Conservation (phyloP, 371 early-diverging fungal genomes). For the Apophysomyces variabilis region DNA sequence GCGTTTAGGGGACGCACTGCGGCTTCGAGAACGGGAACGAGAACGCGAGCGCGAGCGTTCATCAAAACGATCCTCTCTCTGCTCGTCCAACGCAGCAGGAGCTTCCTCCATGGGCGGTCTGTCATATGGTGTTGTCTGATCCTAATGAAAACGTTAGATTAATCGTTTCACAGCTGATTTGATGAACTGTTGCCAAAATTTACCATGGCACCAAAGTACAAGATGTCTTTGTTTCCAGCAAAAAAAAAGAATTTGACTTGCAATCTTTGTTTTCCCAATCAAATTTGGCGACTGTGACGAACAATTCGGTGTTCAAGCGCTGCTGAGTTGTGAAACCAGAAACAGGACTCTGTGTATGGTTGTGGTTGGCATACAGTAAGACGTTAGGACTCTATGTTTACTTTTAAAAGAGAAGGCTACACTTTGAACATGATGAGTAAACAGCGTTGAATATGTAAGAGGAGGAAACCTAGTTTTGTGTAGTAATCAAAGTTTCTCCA, state of each 20-base stretch:
- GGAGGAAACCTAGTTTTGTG: too few relatives aligned
- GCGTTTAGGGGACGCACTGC: slow-evolving; percentile 11
- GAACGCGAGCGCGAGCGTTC: slow-evolving; percentile 15
- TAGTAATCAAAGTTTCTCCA: too few relatives aligned
- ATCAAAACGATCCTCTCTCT: slow-evolving; percentile 6
- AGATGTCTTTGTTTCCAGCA: slow-evolving; percentile 12
- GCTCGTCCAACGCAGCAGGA: slow-evolving; percentile 4
- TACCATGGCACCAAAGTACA: slow-evolving; percentile 12
- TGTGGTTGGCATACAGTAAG: too few relatives aligned
- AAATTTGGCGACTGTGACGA: too few relatives aligned
- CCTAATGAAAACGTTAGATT: not conserved
- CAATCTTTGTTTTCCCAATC: too few relatives aligned
- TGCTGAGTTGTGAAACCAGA: too few relatives aligned
- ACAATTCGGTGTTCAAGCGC: too few relatives aligned
- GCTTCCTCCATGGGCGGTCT: slow-evolving; percentile 6
- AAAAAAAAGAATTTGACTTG: not conserved
- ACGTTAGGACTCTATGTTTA: too few relatives aligned
- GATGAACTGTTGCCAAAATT: not conserved
- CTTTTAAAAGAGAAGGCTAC: too few relatives aligned
- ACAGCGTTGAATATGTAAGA: too few relatives aligned
- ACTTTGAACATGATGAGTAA: too few relatives aligned
- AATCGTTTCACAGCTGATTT: not conserved
- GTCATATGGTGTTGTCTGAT: slow-evolving; percentile 9
- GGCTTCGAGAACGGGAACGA: slow-evolving; percentile 14
- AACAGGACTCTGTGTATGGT: too few relatives aligned